Base-by-base conservation (phyloP, 129 eudicot species). In the Escallonia herrerae region DNA sequence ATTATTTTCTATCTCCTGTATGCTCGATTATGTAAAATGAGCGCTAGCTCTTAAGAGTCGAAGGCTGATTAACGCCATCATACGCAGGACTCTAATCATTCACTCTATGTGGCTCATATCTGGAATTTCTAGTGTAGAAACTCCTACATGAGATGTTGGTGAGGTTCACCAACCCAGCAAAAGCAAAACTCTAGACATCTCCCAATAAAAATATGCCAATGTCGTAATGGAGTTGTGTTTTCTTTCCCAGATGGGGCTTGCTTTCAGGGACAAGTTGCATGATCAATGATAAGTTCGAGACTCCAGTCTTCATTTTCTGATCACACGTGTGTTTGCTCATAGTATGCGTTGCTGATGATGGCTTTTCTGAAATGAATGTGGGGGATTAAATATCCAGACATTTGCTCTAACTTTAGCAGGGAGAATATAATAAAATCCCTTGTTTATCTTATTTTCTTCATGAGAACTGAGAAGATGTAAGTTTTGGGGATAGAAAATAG, bases 331-430 rank as follows among this genome's bases (percentile, higher is more conserved):
- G 7, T 54, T 12, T 42, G 63, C 33, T 66, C 10, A 14, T 8
- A 47, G 54, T 63, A 63, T 14, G 42, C 39, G 56, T 7, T 47
- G 33, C 33, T 8, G 55, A 68, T 68, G 65, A 68, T 58, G 65
- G 65, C 33, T 45, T 68, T 58, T 46, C 5, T 45, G 65, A 68
- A 68, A 56, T 68, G 56, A 58, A 68, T 55, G 63, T 67, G 62
- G 63, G 55, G 72, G 71, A 14, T 15, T 7, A 49, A 45, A 6
- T 15, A 55, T 68, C 64, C 33, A 56, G 13, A 56, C 63, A 22
- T 68, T 45, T 64, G 58, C 73, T 58, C 45, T 45, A 55, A n/a
- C 72, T 64, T 56, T 64, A 33, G 45, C 7, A 46, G 8, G 33
- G 54, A 49, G 50, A 49, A n/a, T 49, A 49, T 3, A 5, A 49